phyloP scores from a whole-genome alignment of 2,329 filamentous ascomycete species.

The Colletotrichum camelliae region DNA sequence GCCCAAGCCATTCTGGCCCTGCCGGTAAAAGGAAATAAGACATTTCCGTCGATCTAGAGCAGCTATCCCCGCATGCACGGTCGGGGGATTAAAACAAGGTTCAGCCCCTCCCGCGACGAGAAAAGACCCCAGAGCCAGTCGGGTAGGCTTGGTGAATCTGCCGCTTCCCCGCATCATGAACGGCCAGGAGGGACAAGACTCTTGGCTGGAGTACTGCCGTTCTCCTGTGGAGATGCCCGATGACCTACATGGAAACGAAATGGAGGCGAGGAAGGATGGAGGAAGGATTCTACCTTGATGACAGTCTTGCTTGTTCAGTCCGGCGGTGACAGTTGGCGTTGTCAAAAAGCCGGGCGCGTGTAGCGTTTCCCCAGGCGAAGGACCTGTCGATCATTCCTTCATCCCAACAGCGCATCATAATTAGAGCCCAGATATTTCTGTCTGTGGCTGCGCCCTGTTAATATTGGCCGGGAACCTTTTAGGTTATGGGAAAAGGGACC shows the following conservation, averaged over 20 bases:
- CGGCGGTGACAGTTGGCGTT: background rate
- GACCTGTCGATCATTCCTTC: conserved; percentile 10
- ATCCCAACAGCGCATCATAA: background rate
- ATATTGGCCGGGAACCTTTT: background rate
- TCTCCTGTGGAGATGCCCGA: background rate
- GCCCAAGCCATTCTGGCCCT: background rate
- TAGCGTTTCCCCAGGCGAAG: background rate
- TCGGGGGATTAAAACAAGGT: conserved; percentile 20
- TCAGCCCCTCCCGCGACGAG: conserved; percentile 15
- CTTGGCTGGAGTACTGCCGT: conserved; percentile 1
- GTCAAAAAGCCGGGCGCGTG: background rate
- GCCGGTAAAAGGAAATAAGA: background rate
- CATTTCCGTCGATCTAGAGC: background rate
- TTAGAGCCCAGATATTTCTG: background rate
- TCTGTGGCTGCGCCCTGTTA: background rate
- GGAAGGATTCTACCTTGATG: background rate
- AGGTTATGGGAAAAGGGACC: background rate
- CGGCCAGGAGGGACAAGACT: background rate
- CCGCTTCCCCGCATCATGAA: background rate
- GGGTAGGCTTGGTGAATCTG: background rate
- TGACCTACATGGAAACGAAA: background rate
- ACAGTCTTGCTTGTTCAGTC: background rate
- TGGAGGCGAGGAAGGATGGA: background rate
- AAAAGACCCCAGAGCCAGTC: background rate
- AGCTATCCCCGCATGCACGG: conserved; percentile 9